Conservation (phyloP, 805 yeast genomes). For the Pichia pseudocactophila region DNA sequence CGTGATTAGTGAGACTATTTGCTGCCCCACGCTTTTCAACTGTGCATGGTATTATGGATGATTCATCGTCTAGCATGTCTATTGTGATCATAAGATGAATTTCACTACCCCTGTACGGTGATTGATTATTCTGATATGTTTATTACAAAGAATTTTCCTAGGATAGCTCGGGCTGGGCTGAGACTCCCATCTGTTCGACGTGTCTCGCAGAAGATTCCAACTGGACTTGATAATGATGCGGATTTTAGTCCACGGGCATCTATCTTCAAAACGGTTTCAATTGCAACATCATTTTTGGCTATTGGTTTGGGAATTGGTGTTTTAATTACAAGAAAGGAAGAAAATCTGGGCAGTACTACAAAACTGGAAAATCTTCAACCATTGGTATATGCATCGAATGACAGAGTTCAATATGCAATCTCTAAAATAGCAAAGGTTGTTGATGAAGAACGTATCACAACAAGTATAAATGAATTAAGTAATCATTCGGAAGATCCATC, state of each 20-base stretch:
- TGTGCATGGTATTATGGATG: too few species aligned
- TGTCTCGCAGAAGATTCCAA: background rate
- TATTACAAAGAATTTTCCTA: too few species aligned
- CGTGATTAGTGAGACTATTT: too few species aligned
- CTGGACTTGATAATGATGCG: background rate
- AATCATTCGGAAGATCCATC: constrained; percentile 28
- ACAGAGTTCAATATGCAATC: constrained; percentile 43
- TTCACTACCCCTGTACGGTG: too few species aligned
- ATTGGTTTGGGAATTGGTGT: constrained; percentile 11
- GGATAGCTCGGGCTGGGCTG: too few species aligned
- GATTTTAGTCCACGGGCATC: background rate
- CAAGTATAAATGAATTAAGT: constrained; percentile 26
- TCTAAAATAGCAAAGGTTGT: constrained; percentile 42
- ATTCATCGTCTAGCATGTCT: too few species aligned
- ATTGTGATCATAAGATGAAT: too few species aligned
- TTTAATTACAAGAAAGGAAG: background rate
- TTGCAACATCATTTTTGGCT: constrained; percentile 9
- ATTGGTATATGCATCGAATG: constrained; percentile 45
- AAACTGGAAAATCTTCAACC: constrained; percentile 33
- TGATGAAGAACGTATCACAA: constrained; percentile 43
- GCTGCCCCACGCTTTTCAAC: too few species aligned
- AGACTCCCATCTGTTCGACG: background rate
- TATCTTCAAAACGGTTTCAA: constrained; percentile 2
- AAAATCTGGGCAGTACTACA: constrained; percentile 12
- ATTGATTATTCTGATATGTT: too few species aligned